Base-by-base conservation (phyloP, 495 filamentous ascomycete species). In the Penicillium steckii region DNA sequence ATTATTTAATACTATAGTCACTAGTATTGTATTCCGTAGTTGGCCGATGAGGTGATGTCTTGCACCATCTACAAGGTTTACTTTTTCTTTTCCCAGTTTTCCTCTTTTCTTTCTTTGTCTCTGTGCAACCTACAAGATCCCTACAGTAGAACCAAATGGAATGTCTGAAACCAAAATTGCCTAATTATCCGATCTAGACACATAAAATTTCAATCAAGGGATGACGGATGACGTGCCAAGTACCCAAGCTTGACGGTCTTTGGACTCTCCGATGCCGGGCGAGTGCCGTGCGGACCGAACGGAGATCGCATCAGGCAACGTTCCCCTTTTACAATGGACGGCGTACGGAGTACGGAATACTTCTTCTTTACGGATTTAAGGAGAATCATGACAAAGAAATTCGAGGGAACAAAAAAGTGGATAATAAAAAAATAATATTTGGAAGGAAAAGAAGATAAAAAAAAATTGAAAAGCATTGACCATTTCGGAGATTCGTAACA, bases 281-380 rank as follows among this genome's bases (percentile, higher is more conserved):
- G 25, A 37, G 26, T 51, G 52, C 55, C 52, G 61, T 57, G 41
- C 57, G 61, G 61, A 49, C 61, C 62, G 60, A 55, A 53, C 46
- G 59, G 59, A 46, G 49, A 58, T 51, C 50, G 29, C 45, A 58
- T 60, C 56, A 65, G 59, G 59, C 56, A 57, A 62, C 38, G 40
- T 9, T n/a, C n/a, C n/a, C n/a, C n/a, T n/a, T n/a, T n/a, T n/a
- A n/a, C n/a, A n/a, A n/a, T n/a, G n/a, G n/a, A n/a, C n/a, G n/a
- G n/a, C n/a, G n/a, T n/a, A n/a, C n/a, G n/a, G n/a, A n/a, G n/a
- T n/a, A n/a, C n/a, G n/a, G n/a, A n/a, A n/a, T n/a, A n/a, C n/a
- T n/a, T n/a, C n/a, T n/a, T n/a, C n/a, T n/a, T 1, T 3, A 18
- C 44, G 1, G 23, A 15, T 4, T 46, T 3, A 6, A 38, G n/a